These are phyloP conservation scores for Penicillium canescens DNA, from an alignment of 495 filamentous ascomycete species.

Conservation along the genomic window DNA sequence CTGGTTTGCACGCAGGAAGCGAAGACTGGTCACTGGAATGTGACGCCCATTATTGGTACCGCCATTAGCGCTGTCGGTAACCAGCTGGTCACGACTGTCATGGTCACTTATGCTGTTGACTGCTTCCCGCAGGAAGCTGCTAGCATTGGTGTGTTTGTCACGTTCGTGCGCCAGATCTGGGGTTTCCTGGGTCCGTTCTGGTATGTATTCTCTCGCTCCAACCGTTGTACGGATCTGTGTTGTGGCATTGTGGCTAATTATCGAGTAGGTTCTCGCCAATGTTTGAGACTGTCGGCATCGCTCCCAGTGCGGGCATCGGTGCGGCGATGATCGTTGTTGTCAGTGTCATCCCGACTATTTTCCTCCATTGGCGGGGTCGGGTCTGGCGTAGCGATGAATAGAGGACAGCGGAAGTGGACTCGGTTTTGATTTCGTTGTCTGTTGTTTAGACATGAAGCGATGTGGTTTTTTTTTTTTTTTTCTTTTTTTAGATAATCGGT, in stretches of 20 bases:
- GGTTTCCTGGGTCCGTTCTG: conserved; percentile 60
- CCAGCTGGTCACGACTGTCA: conserved; percentile 56
- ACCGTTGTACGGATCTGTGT: neutral
- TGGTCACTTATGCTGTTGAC: conserved; percentile 56
- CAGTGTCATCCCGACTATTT: conserved; percentile 38
- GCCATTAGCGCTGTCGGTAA: conserved; percentile 53
- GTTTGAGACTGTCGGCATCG: conserved; percentile 45
- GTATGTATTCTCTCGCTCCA: conserved; percentile 24
- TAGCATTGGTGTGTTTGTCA: conserved; percentile 56
- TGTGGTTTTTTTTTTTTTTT: no score
- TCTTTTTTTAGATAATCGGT: neutral
- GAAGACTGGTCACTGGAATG: conserved; percentile 40
- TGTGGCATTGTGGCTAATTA: conserved; percentile 6
- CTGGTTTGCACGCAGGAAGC: conserved; percentile 43
- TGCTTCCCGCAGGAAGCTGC: conserved; percentile 48
- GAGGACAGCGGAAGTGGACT: neutral
- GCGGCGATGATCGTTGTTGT: conserved; percentile 33
- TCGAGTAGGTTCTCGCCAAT: conserved; percentile 39
- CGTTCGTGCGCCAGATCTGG: conserved; percentile 53
- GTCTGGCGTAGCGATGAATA: conserved; percentile 20
- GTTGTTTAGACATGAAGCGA: neutral
- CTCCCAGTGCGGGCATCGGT: conserved; percentile 36
- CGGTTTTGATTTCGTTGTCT: neutral
- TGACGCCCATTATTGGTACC: conserved; percentile 51
- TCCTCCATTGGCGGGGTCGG: conserved; percentile 32